These are phyloP conservation scores for Pseudogymnoascus sp. DNA, from an alignment of 2,329 filamentous ascomycete genomes.

Conservation along the genomic window DNA sequence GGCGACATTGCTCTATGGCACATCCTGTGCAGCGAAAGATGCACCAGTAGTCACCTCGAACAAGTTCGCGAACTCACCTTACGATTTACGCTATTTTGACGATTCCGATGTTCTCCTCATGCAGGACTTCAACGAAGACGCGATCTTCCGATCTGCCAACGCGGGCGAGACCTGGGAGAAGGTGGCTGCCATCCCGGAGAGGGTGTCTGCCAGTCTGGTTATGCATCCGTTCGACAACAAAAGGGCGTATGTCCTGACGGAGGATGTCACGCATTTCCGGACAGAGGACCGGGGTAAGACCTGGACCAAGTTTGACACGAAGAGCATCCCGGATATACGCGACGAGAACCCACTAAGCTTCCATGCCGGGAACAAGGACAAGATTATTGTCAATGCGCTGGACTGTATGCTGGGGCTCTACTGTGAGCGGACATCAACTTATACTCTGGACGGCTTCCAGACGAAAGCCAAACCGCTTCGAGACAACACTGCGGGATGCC, in stretches of 20 bases:
- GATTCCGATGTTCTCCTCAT: conserved; percentile 76
- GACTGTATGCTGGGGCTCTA: conserved; percentile 52
- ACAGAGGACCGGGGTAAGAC: conserved; percentile 75
- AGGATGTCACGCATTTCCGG: conserved; percentile 64
- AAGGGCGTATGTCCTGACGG: conserved; percentile 73
- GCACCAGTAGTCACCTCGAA: conserved; percentile 57
- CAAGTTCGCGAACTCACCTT: conserved; percentile 58
- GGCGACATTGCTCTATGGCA: conserved; percentile 21
- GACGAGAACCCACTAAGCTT: conserved; percentile 54
- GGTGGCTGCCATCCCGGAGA: conserved; percentile 56
- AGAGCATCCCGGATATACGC: conserved; percentile 46
- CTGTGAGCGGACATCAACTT: conserved; percentile 56
- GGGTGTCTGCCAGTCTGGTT: conserved; percentile 53
- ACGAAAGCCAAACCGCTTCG: conserved; percentile 56
- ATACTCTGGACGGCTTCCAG: conserved; percentile 82
- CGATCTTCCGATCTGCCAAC: conserved; percentile 70
- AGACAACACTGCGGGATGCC: conserved; percentile 64
- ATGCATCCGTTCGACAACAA: conserved; percentile 73
- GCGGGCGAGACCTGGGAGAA: conserved; percentile 70
- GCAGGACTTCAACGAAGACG: conserved; percentile 55
- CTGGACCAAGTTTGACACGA: conserved; percentile 67
- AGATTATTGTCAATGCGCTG: conserved; percentile 77
- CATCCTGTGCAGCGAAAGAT: conserved; percentile 27
- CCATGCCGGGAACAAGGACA: conserved; percentile 74
- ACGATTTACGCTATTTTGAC: conserved; percentile 79